These are phyloP conservation scores for Trichoderma sp. DNA, from an alignment of 2,329 filamentous ascomycete species.

Conservation along the genomic window DNA sequence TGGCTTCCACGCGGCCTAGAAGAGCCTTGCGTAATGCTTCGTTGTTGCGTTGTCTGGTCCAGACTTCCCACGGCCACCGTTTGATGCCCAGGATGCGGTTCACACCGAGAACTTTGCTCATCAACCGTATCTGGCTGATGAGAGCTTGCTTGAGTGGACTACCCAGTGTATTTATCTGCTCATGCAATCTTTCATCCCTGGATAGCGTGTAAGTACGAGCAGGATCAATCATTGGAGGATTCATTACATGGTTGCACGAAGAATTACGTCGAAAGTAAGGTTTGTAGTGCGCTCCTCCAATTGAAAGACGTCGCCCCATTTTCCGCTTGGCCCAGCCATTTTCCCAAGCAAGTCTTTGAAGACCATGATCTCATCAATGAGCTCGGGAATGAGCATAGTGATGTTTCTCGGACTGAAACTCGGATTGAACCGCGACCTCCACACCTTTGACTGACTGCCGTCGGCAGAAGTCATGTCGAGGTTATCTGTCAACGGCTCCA, in stretches of 20 bases:
- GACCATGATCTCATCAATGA: background rate
- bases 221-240: background rate
- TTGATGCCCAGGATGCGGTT: background rate
- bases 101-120: constrained; percentile 1
- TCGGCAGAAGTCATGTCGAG: background rate
- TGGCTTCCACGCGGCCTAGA: background rate
- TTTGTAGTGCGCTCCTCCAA: background rate
- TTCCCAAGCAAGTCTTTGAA: background rate
- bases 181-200: background rate
- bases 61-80: background rate
- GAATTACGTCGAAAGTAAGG: constrained; percentile 1
- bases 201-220: background rate
- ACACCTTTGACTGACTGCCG: constrained; percentile 20
- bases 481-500: background rate
- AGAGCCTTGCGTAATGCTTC: background rate
- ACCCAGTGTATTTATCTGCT: background rate
- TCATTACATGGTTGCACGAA: background rate
- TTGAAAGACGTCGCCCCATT: background rate
- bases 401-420: constrained; percentile 10
- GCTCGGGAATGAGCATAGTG: background rate
- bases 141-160: background rate
- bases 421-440: constrained; percentile 30
- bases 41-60: background rate
- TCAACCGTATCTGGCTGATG: background rate
- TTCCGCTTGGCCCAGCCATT: background rate